These are phyloP conservation scores for Backusella westeae DNA, from an alignment of 192 early-diverging fungal species.

Conservation along the genomic window DNA sequence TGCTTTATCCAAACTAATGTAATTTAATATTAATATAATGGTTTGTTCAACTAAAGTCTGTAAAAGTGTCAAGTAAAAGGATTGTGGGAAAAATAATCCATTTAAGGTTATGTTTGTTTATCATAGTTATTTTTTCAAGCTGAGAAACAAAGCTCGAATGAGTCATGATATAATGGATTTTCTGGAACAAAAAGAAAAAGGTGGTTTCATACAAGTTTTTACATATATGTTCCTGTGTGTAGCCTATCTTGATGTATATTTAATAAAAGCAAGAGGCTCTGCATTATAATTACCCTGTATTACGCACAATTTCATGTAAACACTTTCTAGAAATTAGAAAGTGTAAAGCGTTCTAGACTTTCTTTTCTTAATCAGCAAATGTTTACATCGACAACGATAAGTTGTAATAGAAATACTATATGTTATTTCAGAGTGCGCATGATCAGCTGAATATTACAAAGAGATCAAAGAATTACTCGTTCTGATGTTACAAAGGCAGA, in stretches of 20 bases:
- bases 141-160: background rate
- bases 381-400: background rate
- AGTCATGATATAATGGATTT: background rate
- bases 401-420: background rate
- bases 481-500: background rate
- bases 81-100: background rate
- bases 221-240: background rate
- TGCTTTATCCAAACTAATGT: background rate
- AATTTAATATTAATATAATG: background rate
- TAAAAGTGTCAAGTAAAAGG: background rate
- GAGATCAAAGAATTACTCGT: background rate
- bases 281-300: no score
- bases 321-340: background rate
- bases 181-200: background rate
- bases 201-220: background rate
- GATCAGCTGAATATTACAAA: background rate
- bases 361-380: background rate
- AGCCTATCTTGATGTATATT: no score
- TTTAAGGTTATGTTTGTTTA: background rate
- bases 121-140: background rate
- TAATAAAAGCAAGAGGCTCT: no score
- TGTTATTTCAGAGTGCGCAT: background rate
- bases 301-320: no score
- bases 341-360: background rate
- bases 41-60: background rate